Percentiles rank a stretch among this genome's conserved stretches.
These are phyloP conservation scores for Jacaranda copaia DNA, from an alignment of 257 asterid genomes.

Conservation along the genomic window DNA sequence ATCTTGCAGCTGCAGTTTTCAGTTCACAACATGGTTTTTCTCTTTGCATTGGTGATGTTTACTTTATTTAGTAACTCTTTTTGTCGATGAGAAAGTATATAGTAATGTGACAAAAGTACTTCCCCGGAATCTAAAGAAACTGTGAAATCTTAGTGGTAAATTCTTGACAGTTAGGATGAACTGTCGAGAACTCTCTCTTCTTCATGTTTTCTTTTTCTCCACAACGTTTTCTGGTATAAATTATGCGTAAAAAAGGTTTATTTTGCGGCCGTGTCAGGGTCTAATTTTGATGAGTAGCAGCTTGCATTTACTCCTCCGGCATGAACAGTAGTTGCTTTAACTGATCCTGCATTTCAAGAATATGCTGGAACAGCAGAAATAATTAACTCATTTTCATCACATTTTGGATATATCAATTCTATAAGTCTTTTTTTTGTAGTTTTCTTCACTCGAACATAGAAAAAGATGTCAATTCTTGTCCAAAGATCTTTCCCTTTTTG, in stretches of 20 bases:
- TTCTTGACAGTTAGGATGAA: conserved; percentile 17
- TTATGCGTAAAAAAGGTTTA: not conserved
- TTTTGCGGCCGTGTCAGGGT: no score
- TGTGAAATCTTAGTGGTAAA: not conserved
- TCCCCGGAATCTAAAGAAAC: no score
- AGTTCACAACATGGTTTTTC: not conserved
- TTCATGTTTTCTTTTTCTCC: not conserved
- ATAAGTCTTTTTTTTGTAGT: conserved; percentile 22
- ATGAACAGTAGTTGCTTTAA: no score
- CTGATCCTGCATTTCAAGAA: not conserved
- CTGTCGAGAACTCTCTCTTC: no score
- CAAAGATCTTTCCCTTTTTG: not conserved
- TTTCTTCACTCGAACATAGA: conserved; percentile 1
- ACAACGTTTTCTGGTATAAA: not conserved
- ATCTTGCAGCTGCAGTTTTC: not conserved
- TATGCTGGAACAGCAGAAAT: not conserved
- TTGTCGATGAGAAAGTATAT: not conserved
- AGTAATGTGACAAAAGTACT: conserved; percentile 5
- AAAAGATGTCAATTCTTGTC: conserved; percentile 21
- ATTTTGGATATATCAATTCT: not conserved
- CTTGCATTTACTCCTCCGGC: no score
- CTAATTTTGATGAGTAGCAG: no score
- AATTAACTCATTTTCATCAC: not conserved
- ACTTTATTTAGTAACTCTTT: not conserved
- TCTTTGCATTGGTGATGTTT: not conserved